phyloP scores from a whole-genome alignment of 2,329 filamentous ascomycete genomes.

The Aspergillus japonicus region DNA sequence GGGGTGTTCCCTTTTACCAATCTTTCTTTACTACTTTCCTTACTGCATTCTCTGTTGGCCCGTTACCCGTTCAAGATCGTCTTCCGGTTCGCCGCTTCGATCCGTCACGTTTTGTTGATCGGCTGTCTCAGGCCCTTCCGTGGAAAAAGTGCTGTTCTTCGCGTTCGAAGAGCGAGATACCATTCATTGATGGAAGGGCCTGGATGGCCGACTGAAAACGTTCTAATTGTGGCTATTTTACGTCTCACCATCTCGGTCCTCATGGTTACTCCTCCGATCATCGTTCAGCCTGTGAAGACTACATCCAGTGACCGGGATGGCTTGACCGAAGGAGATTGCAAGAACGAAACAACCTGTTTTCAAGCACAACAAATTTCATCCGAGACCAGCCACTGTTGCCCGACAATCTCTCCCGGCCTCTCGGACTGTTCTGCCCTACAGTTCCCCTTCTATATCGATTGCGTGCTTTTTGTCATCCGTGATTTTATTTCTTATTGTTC shows the following conservation, averaged over 20 bases:
- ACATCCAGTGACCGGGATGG: slow-evolving; percentile 22
- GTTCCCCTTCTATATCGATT: slow-evolving; percentile 12
- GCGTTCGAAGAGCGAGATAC: slow-evolving; percentile 2
- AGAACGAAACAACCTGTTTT: slow-evolving; percentile 28
- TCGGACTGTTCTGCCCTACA: slow-evolving; percentile 11
- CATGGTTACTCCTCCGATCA: slow-evolving; percentile 19
- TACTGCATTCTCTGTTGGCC: slow-evolving; percentile 38
- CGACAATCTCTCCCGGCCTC: slow-evolving; percentile 16
- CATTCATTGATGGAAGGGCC: slow-evolving; percentile 19
- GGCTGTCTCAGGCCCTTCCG: slow-evolving; percentile 11
- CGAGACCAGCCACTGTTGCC: slow-evolving; percentile 21
- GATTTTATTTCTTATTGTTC: slow-evolving; percentile 16
- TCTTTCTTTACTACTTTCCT: slow-evolving; percentile 27
- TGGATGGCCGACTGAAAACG: slow-evolving; percentile 32
- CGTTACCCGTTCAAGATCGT: slow-evolving; percentile 36
- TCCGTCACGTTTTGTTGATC: slow-evolving; percentile 25
- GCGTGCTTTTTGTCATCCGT: slow-evolving; percentile 9
- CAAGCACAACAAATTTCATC: slow-evolving; percentile 19
- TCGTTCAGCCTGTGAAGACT: slow-evolving; percentile 5
- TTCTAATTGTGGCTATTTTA: slow-evolving; percentile 37
- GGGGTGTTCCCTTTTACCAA: slow-evolving; percentile 27
- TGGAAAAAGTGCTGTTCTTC: not conserved
- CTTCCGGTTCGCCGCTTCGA: slow-evolving; percentile 36
- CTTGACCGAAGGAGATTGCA: slow-evolving; percentile 35
- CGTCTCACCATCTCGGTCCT: slow-evolving; percentile 27